Base-by-base conservation (phyloP, 306 rosid genomes). In the Castanea mollissima region DNA sequence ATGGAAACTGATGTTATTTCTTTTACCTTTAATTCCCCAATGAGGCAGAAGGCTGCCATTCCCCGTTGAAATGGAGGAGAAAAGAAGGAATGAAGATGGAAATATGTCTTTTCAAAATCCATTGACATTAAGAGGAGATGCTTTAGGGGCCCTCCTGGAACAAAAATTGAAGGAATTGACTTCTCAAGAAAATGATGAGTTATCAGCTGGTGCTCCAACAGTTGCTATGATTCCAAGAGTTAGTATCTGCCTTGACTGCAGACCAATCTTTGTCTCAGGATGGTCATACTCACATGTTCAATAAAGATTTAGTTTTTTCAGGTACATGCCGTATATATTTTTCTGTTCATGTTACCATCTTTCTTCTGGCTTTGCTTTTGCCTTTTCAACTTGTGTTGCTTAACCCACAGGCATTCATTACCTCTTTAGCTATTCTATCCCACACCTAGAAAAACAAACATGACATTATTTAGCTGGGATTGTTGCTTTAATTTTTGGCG, bases 101-200 rank as follows among this genome's bases (percentile, higher is more conserved):
- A 86, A 71, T 46, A 62, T 69, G 38, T 59, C 74, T 82, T 78
- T 51, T 55, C 89, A 74, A 82, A 85, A 84, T 44, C 87, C 89
- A 77, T 74, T 80, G 19, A 62, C 87, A 10, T 79, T 87, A 67
- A 86, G 79, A 73, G 86, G 86, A 79, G 97, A 92, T 82, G 89
- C 84, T 67, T 81, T 94, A 83, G 92, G 91, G 82, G 85, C 86
- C 79, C 83, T 94, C 82, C 87, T 91, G 69, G 90, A 88, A 84
- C 93, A 91, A 81, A 92, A 91, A 46, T 80, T 91, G 86, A 91
- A 81, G 84, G 98, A 94, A 83, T 80, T 92, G 76, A 84, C 91
- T 80, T 86, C 79, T 81, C 85, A 82, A 79, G 90, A 84, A 81
- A 87, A 88, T 52, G 91, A 88, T 56, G 86, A 86, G 71, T 80